phyloP scores from a whole-genome alignment of 441 rosid genomes.

The Erodium trifolium region DNA sequence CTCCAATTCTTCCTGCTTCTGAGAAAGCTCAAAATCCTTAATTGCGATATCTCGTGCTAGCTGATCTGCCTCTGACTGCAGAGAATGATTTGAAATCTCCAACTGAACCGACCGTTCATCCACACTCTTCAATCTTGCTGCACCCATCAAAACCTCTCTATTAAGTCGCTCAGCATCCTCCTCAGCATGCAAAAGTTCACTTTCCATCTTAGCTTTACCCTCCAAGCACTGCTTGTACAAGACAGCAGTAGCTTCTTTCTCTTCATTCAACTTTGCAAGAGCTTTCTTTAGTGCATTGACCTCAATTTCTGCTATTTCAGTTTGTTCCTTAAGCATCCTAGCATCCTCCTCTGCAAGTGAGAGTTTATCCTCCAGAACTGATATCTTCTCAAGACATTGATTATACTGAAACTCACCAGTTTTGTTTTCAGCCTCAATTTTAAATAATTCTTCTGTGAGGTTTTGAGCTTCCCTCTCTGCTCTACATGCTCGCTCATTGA shows the following conservation, averaged over 20 bases:
- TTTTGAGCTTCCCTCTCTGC: slow-evolving; percentile 44
- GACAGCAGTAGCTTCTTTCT: slow-evolving; percentile 38
- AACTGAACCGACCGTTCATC: slow-evolving; percentile 52
- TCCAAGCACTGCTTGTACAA: slow-evolving; percentile 45
- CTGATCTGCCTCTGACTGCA: slow-evolving; percentile 56
- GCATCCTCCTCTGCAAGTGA: slow-evolving; percentile 48
- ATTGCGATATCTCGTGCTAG: slow-evolving; percentile 44
- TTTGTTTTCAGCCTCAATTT: slow-evolving; percentile 45
- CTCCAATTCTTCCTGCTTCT: slow-evolving; percentile 56
- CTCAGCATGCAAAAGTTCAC: slow-evolving; percentile 48
- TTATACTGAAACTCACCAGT: slow-evolving; percentile 39
- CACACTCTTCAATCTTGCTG: slow-evolving; percentile 46
- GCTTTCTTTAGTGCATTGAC: slow-evolving; percentile 38
- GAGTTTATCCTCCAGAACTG: slow-evolving; percentile 51
- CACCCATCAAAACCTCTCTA: slow-evolving; percentile 48
- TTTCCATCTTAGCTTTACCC: slow-evolving; percentile 51
- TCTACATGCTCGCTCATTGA: slow-evolving; percentile 29
- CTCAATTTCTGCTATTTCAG: slow-evolving; percentile 55
- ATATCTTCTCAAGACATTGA: slow-evolving; percentile 47
- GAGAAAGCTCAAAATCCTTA: slow-evolving; percentile 65
- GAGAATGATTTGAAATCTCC: slow-evolving; percentile 55
- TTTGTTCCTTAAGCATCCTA: slow-evolving; percentile 38
- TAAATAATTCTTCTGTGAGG: slow-evolving; percentile 45
- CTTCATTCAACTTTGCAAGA: slow-evolving; percentile 37
- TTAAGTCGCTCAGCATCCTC: slow-evolving; percentile 50